Base-by-base conservation (phyloP, 2,329 filamentous ascomycete genomes). In the Cladorrhinum sp. region DNA sequence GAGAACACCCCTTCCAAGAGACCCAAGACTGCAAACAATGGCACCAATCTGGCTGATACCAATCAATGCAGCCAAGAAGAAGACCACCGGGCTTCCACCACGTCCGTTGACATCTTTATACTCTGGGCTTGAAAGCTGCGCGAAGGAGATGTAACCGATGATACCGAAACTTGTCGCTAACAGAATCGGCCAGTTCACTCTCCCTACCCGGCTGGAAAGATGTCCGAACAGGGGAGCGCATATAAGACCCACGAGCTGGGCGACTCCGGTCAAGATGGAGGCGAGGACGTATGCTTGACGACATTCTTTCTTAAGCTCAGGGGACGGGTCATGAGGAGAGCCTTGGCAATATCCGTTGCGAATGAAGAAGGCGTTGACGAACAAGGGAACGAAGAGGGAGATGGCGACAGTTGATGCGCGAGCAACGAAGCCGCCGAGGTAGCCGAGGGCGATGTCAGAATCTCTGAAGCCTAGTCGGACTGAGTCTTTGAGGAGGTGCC, bases 11-110 rank as follows among this genome's bases (percentile, higher is more conserved):
- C 86, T 86, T 38, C 92, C 92, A 2, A 99, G 82, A 0, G 95
- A 85, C 0, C 91, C 92, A n/a, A 99, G 82, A 65, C 91, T 96
- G 76, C 93, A 97, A 0, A 99, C 95, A 61, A 99, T 98, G 10
- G 92, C 90, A 1, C 93, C 95, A 63, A 99, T 98, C 75, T 99
- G 95, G 69, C 91, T 96, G 70, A 96, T 85, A 13, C 95, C 95
- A 41, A 98, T 85, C 18, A 96, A 76, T 0, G 88, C 85, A 48
- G 92, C 91, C 16, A 93, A 83, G 12, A 93, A 65, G 70, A 96
- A 92, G 16, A 96, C 86, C 10, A 77, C 79, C 0, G 85, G 82
- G 32, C 81, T 85, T 18, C 90, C 91, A 32, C 90, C 85, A 24
- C 88, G 80, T 3, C 86, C 87, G 27, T 85, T 78, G 0, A 83